phyloP scores from a whole-genome alignment of 169 alveolate species.

The Plasmodium coatneyi region DNA sequence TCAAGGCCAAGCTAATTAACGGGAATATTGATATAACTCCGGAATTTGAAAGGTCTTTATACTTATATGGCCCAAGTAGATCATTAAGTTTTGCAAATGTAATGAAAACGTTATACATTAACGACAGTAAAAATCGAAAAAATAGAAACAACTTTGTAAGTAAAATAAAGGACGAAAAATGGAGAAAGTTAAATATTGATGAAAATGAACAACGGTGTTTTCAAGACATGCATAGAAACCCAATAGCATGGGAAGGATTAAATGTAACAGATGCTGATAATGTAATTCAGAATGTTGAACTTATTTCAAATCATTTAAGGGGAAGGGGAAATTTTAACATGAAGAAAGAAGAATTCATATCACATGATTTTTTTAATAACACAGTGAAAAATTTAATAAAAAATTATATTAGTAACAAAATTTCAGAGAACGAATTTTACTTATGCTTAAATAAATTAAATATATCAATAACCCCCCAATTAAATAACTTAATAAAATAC shows the following conservation, averaged over 20 bases:
- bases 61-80: constrained; percentile 72
- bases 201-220: constrained; percentile 42
- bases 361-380: constrained; percentile 44
- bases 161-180: constrained; percentile 58
- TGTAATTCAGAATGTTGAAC: constrained; percentile 41
- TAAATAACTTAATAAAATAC: constrained; percentile 46
- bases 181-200: constrained; percentile 38
- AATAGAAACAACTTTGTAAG: constrained; percentile 54
- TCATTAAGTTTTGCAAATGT: constrained; percentile 73
- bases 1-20: constrained; percentile 48
- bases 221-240: constrained; percentile 41
- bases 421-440: constrained; percentile 53
- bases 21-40: constrained; percentile 65
- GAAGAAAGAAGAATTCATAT: constrained; percentile 20
- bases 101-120: constrained; percentile 67
- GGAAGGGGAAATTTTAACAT: constrained; percentile 12
- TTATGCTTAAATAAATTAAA: constrained; percentile 41
- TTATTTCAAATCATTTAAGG: constrained; percentile 47
- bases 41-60: constrained; percentile 67
- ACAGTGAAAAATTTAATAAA: constrained; percentile 69
- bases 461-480: constrained; percentile 60
- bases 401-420: constrained; percentile 53
- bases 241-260: constrained; percentile 66
- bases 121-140: constrained; percentile 52
- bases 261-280: constrained; percentile 38